phyloP scores from a whole-genome alignment of 2,329 filamentous ascomycete species.

The Acephala macrosclerotiorum region DNA sequence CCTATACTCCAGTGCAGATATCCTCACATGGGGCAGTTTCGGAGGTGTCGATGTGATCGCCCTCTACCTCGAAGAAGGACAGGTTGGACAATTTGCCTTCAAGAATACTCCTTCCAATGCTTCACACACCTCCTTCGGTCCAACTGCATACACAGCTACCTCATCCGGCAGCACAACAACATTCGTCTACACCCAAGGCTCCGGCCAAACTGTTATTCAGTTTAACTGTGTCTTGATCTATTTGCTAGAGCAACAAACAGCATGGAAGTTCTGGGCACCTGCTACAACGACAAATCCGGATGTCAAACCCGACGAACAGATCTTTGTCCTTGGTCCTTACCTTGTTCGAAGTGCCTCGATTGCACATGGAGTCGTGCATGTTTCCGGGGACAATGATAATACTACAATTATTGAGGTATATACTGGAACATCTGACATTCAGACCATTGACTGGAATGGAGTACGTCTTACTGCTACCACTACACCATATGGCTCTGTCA shows the following conservation, averaged over 20 bases:
- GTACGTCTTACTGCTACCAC: constrained; percentile 45
- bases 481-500: constrained; percentile 54
- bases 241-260: constrained; percentile 59
- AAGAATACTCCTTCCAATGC: constrained; percentile 46
- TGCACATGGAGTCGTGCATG: constrained; percentile 43
- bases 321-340: constrained; percentile 53
- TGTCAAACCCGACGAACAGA: constrained; percentile 54
- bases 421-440: constrained; percentile 48
- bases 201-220: constrained; percentile 54
- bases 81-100: constrained; percentile 58
- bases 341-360: constrained; percentile 51
- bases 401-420: constrained; percentile 52
- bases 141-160: constrained; percentile 45
- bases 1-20: constrained; percentile 58
- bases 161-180: constrained; percentile 41
- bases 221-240: constrained; percentile 59
- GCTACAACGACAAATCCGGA: constrained; percentile 53
- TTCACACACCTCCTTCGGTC: constrained; percentile 51
- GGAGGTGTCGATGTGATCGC: constrained; percentile 53
- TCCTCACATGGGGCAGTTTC: constrained; percentile 56
- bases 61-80: constrained; percentile 56
- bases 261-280: constrained; percentile 64
- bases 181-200: constrained; percentile 56
- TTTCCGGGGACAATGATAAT: constrained; percentile 51
- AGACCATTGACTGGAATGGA: constrained; percentile 56